Conservation (phyloP, 1,284 basidiomycete genomes). For the Irpex sp. region DNA sequence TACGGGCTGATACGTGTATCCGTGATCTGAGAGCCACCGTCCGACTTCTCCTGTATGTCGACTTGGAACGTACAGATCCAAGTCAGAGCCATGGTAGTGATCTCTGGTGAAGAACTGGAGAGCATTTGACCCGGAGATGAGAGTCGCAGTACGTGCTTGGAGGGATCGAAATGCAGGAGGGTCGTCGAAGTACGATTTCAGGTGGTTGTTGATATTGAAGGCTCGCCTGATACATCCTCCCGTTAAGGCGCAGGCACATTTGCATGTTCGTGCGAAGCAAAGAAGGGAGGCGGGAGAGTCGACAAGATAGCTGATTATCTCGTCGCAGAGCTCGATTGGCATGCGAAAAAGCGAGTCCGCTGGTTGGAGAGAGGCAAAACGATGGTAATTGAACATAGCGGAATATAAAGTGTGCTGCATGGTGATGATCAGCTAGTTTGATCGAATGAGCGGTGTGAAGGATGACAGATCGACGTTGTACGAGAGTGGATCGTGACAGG, state of each 20-base stretch:
- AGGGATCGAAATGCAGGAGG: constrained; percentile 38
- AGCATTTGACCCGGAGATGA: constrained; percentile 48
- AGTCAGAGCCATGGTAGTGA: constrained; percentile 41
- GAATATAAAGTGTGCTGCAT: too few species aligned
- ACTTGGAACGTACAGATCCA: constrained; percentile 39
- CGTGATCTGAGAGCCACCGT: constrained; percentile 17
- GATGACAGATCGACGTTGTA: too few species aligned
- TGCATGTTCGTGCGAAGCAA: constrained; percentile 21
- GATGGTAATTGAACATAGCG: too few species aligned
- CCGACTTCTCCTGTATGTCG: constrained; percentile 16
- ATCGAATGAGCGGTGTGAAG: too few species aligned
- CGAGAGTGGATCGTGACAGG: too few species aligned
- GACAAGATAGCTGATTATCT: background rate
- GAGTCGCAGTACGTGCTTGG: constrained; percentile 37
- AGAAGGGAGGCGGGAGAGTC: constrained; percentile 18
- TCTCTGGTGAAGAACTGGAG: constrained; percentile 46
- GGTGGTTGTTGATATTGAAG: constrained; percentile 25
- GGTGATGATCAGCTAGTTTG: too few species aligned
- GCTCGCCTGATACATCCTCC: constrained; percentile 17
- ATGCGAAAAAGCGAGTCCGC: too few species aligned
- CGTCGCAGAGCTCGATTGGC: too few species aligned
- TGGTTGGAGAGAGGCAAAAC: too few species aligned
- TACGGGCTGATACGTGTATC: constrained; percentile 20
- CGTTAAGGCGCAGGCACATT: constrained; percentile 14
- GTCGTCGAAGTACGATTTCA: constrained; percentile 25